Evolutionary conservation across 2,329 filamentous ascomycete genomes (phyloP), one percentile per base, ranked within the genome.

Genomic region (Aschersonia sp.): DNA sequence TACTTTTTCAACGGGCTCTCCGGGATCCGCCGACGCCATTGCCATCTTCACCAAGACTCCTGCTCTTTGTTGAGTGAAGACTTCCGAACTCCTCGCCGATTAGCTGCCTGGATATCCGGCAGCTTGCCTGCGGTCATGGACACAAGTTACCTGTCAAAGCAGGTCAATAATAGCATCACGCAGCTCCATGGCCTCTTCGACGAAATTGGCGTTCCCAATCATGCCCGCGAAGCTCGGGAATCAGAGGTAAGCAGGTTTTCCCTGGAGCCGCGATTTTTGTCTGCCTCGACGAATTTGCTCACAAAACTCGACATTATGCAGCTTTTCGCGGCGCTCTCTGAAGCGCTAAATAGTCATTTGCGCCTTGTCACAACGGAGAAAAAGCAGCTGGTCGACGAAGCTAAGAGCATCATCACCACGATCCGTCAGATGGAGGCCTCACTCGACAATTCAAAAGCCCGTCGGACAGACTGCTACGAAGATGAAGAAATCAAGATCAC

Each of bases 131-230:
- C 11, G 43, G 42, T 48, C 57, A 94, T 96, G 81, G 89, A 96
- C 68, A 87, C 89, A 50, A 87, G 85, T 64, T 94, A 94, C 66
- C 75, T 97, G 62, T 85, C 87, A 57, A 87, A 94, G 65, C 92
- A 97, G 78, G 87, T 98, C 68, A 92, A 87, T 56, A 87, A 79
- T 59, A 96, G 95, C 61, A 88, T 97, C 63, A 80, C 79, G 65
- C 88, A 96, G 68, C 77, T 98, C 51, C 90, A 97, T 67, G 85
- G 85, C 54, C 78, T 97, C 49, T 98, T 96, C 60, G 92, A 98
- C 64, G 90, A 98, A 63, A 98, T 98, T 60, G 92, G 92, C 50
- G 85, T 98, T n/a, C 79, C 90, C 31, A 80, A 72, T 59, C 88
- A 95, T 79, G 92, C 97, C 65, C 85, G 92, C 60, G 88, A 97